Conservation (phyloP, 345 rosid species). For the Excoecaria cochinchinensis region DNA sequence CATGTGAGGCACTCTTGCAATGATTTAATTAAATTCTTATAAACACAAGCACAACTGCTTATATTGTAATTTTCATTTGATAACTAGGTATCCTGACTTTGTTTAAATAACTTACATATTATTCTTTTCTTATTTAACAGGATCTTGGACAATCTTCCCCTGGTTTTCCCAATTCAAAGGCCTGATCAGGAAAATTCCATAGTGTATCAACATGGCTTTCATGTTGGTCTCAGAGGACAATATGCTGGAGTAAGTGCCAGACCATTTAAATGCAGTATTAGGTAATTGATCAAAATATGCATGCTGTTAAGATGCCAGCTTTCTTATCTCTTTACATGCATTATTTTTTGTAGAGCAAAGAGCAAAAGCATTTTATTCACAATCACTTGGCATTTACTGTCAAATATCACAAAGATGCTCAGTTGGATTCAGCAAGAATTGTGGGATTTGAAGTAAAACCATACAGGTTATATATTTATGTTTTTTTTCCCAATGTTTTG, state of each 20-base stretch:
- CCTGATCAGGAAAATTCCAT: conserved; percentile 45
- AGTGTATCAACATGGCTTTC: conserved; percentile 62
- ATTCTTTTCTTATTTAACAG: conserved; percentile 24
- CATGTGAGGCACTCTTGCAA: conserved; percentile 45
- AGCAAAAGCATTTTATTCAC: conserved; percentile 77
- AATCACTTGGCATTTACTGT: conserved; percentile 77
- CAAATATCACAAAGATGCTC: conserved; percentile 65
- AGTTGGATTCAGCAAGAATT: conserved; percentile 62
- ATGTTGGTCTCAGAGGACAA: conserved; percentile 61
- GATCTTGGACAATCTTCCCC: conserved; percentile 81
- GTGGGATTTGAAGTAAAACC: conserved; percentile 96
- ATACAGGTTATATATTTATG: conserved; percentile 51
- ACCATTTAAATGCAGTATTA: conserved; percentile 5
- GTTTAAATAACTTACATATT: conserved; percentile 1
- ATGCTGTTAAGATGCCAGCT: neutral
- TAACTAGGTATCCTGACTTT: neutral
- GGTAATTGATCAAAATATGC: conserved; percentile 3
- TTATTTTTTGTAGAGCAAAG: conserved; percentile 57
- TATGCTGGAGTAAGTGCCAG: conserved; percentile 57
- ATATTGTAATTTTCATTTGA: neutral
- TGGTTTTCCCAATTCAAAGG: conserved; percentile 58
- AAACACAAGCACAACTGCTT: neutral
- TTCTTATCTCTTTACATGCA: neutral
- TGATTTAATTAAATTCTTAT: neutral
- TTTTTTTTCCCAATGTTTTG: neutral